A percentile compares a stretch with the other conserved stretches of the same genome.
phyloP scores from a whole-genome alignment of 2,329 filamentous ascomycete genomes.

The Cercospora brassicicola region DNA sequence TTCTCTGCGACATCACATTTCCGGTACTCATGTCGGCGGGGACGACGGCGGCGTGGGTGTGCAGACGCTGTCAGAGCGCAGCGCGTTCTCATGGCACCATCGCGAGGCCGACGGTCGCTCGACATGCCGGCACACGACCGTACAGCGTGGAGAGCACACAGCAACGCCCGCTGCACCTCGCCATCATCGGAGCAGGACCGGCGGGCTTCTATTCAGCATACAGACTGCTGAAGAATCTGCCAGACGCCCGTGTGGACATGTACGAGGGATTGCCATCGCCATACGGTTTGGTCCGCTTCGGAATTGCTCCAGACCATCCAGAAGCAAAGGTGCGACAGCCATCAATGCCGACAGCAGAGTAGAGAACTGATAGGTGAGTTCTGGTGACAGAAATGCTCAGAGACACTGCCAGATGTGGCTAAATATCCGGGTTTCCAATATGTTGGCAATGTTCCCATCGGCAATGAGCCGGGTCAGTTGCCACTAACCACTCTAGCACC shows the following conservation, averaged over 20 bases:
- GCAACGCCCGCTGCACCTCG: conserved; percentile 65
- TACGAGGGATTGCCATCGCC: conserved; percentile 92
- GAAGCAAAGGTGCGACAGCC: conserved; percentile 78
- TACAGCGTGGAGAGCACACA: conserved; percentile 37
- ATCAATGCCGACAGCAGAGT: conserved; percentile 2
- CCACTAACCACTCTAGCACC: conserved; percentile 68
- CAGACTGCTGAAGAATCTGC: conserved; percentile 73
- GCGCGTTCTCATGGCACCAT: conserved; percentile 22
- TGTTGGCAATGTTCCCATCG: conserved; percentile 83
- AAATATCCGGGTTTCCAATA: conserved; percentile 81
- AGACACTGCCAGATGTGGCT: conserved; percentile 88
- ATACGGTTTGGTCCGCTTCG: conserved; percentile 87
- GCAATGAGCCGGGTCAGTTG: conserved; percentile 55
- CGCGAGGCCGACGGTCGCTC: conserved; percentile 12
- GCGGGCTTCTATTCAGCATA: conserved; percentile 95
- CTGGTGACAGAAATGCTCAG: conserved; percentile 76
- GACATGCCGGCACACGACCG: conserved; percentile 3
- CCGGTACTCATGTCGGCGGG: conserved; percentile 18
- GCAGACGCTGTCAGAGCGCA: conserved; percentile 23
- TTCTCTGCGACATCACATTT: conserved; percentile 8
- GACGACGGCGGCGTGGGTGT: conserved; percentile 22
- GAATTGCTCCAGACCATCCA: conserved; percentile 96
- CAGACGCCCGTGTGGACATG: conserved; percentile 81
- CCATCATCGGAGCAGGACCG: conserved; percentile 84
- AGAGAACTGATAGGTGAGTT: conserved; percentile 28